Conservation (phyloP, 345 rosid species). For the Passiflora organensis region DNA sequence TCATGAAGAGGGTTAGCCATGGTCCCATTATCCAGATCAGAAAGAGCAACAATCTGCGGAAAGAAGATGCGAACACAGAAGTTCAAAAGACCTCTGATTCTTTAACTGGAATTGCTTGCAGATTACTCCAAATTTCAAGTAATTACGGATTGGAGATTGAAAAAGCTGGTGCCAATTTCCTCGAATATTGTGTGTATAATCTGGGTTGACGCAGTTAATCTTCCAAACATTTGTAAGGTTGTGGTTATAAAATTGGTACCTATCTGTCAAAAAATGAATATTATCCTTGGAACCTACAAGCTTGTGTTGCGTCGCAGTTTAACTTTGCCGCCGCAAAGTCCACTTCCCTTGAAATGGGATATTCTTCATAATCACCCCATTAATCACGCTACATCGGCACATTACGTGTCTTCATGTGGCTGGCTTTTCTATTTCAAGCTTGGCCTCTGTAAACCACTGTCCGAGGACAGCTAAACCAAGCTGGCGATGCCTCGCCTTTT, state of each 20-base stretch:
- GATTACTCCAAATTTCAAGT: not conserved
- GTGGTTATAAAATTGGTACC: not conserved
- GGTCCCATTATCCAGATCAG: not conserved
- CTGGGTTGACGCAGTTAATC: too few relatives aligned
- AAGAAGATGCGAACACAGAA: too few relatives aligned
- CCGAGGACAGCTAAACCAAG: conserved; percentile 32
- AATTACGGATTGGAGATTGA: not conserved
- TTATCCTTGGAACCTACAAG: too few relatives aligned
- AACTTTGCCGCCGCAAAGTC: conserved; percentile 18
- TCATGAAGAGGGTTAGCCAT: too few relatives aligned
- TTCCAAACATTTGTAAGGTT: too few relatives aligned
- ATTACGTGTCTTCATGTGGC: conserved; percentile 40
- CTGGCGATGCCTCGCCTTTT: conserved; percentile 10
- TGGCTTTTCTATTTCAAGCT: conserved; percentile 12
- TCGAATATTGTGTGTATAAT: not conserved
- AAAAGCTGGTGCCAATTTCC: not conserved
- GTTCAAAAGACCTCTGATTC: too few relatives aligned
- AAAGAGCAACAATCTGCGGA: too few relatives aligned
- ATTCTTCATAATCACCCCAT: conserved; percentile 12
- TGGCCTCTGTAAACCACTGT: conserved; percentile 20
- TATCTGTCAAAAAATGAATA: not conserved
- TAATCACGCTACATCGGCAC: conserved; percentile 30
- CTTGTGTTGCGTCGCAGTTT: too few relatives aligned
- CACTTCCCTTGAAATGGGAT: not conserved
- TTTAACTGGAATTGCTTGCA: not conserved